phyloP scores from a whole-genome alignment of 2,329 filamentous ascomycete genomes.

The Claviceps pazoutovae region DNA sequence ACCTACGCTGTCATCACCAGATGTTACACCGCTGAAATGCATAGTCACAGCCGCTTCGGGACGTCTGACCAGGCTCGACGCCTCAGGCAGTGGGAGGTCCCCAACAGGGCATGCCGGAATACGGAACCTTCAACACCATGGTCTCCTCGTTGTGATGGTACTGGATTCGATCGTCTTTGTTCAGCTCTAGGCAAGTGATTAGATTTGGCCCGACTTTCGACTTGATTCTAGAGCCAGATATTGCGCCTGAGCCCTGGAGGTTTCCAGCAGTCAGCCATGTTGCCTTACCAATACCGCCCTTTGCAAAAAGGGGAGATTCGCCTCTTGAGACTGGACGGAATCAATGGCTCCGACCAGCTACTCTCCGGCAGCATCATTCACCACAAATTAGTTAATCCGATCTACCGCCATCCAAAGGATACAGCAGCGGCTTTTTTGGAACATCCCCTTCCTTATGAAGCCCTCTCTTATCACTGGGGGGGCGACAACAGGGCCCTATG shows the following conservation, averaged over 20 bases:
- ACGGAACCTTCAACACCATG: too few relatives aligned
- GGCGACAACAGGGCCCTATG: not conserved
- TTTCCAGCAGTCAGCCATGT: not conserved
- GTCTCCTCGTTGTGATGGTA: too few relatives aligned
- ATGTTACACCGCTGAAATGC: too few relatives aligned
- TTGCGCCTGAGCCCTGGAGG: not conserved
- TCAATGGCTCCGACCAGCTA: not conserved
- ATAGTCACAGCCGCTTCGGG: too few relatives aligned
- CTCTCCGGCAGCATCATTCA: constrained; percentile 5
- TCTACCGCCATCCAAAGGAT: not conserved
- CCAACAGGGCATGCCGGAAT: too few relatives aligned
- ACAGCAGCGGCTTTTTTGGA: not conserved
- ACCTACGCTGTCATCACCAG: too few relatives aligned
- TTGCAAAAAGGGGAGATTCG: constrained; percentile 5
- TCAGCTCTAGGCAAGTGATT: too few relatives aligned
- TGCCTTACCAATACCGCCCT: constrained; percentile 2
- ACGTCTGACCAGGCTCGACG: too few relatives aligned
- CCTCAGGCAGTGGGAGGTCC: too few relatives aligned
- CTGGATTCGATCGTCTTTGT: too few relatives aligned
- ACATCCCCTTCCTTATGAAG: constrained; percentile 3
- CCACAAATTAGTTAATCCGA: constrained; percentile 1
- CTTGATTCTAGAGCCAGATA: not conserved
- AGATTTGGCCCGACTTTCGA: not conserved
- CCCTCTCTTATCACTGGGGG: constrained; percentile 7
- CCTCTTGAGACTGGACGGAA: constrained; percentile 4